Percentiles rank a stretch among this genome's conserved stretches.
These are phyloP conservation scores for Ceratocystis papillata DNA, from an alignment of 2,329 filamentous ascomycete genomes.

Conservation along the genomic window DNA sequence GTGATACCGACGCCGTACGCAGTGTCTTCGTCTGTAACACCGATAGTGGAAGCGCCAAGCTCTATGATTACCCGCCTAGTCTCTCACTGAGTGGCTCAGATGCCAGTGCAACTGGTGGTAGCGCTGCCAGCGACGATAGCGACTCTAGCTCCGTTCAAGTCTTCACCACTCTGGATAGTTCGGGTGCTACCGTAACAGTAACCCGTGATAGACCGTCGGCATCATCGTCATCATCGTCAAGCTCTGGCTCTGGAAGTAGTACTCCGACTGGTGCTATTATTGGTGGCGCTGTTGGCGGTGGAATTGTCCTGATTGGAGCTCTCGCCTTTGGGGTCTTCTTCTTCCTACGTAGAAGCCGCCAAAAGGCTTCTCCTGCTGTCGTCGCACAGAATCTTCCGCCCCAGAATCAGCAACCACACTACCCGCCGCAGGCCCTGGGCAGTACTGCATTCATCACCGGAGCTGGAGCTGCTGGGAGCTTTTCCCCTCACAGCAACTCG, in stretches of 20 bases:
- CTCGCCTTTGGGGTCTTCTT: constrained; percentile 35
- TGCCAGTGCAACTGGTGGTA: neutral
- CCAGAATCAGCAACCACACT: neutral
- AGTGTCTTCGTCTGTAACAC: constrained; percentile 28
- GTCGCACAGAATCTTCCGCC: neutral
- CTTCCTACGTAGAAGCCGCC: constrained; percentile 32
- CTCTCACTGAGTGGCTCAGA: constrained; percentile 26
- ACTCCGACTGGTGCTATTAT: constrained; percentile 36
- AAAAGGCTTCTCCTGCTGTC: neutral
- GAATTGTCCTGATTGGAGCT: constrained; percentile 34
- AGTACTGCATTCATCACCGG: neutral
- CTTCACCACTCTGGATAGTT: constrained; percentile 15
- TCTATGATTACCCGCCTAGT: constrained; percentile 30
- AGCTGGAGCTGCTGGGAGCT: neutral
- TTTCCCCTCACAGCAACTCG: neutral
- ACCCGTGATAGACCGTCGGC: neutral
- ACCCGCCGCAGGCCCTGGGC: neutral
- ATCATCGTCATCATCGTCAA: constrained; percentile 1
- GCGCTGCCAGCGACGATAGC: neutral
- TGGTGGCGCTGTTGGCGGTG: constrained; percentile 28
- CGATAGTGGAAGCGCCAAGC: constrained; percentile 26
- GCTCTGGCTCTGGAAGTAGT: constrained; percentile 22
- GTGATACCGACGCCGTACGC: constrained; percentile 25
- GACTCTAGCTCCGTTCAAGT: constrained; percentile 20
- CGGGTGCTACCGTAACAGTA: neutral